Base-by-base conservation (phyloP, 2,329 filamentous ascomycete genomes). In the Leptographium lundbergii region DNA sequence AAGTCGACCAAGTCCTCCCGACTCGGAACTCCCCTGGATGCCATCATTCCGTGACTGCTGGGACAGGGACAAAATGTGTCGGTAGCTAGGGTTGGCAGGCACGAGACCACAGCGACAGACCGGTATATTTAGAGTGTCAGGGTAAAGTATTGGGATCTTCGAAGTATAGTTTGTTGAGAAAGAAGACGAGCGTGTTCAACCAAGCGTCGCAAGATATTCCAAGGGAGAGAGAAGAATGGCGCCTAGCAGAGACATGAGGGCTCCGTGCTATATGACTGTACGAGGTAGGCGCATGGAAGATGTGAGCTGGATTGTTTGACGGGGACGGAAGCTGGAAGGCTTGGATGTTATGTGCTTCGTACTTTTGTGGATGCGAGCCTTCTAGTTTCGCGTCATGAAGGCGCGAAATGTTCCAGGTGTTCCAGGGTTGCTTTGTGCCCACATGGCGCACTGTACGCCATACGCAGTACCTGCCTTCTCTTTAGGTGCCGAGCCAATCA, bases 1-100 rank as follows among this genome's bases (percentile, higher is more conserved):
- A 87, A 94, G 58, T 84, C 79, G 64, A 84, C 76, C 53, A 91
- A 77, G 60, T 85, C 82, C 59, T 81, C 75, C 59, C 77, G 75
- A 63, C 81, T 80, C 57, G 85, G 81, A 48, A 84, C 72, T 64
- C 57, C 71, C 72, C 60, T 63, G 64, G 45, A 62, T 62, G 58
- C 59, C 64, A 68, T 69, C 45, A 61, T 65, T 17, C 57, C 53
- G 60, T 53, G 59, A 36, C 45, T 55, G 45, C 19, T 34, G 32
- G 13, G 11, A n/a, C 27, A 19, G 17, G 9, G 32, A 4, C 39
- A 1, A 22, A 29, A 48, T 13, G 27, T 32, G 11, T 25, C 24
- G 42, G 19, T n/a, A 9, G 19, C 19, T 45, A n/a, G 19, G 4
- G 42, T 45, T n/a, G 42, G 17, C 42, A 9, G 19, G 19, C 42